Percentiles rank a stretch among this genome's conserved stretches.
phyloP scores from a whole-genome alignment of 805 yeast species.

The Ogataea saltuana region DNA sequence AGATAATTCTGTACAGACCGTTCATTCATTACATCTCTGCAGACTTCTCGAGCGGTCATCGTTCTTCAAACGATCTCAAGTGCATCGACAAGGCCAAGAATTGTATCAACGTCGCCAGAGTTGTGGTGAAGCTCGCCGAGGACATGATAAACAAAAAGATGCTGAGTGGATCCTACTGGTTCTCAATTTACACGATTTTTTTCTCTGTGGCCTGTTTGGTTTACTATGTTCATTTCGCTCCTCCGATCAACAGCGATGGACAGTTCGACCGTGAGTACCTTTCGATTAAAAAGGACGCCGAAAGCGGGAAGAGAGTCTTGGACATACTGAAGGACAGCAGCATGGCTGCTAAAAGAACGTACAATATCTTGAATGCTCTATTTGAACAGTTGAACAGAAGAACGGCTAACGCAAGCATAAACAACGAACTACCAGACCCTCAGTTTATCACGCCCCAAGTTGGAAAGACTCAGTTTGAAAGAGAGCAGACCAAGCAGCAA shows the following conservation, averaged over 20 bases:
- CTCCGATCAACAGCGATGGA: constrained; percentile 36
- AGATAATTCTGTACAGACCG: constrained; percentile 81
- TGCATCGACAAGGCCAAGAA: constrained; percentile 75
- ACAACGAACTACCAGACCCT: constrained; percentile 21
- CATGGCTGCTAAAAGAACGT: constrained; percentile 78
- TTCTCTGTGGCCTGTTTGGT: constrained; percentile 86
- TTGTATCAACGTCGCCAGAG: constrained; percentile 81
- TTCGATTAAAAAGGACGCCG: constrained; percentile 71
- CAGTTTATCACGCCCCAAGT: constrained; percentile 32
- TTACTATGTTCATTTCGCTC: constrained; percentile 65
- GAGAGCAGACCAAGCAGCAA: constrained; percentile 13
- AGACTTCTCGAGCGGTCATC: constrained; percentile 36
- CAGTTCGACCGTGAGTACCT: constrained; percentile 53
- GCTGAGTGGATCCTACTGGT: constrained; percentile 88
- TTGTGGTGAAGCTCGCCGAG: constrained; percentile 77
- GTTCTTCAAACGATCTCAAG: constrained; percentile 47
- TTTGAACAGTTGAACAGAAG: constrained; percentile 76
- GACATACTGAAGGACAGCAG: constrained; percentile 71
- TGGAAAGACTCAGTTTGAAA: constrained; percentile 28
- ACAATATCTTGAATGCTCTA: constrained; percentile 73
- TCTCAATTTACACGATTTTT: constrained; percentile 83
- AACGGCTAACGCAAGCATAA: constrained; percentile 50
- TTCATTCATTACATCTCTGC: constrained; percentile 81
- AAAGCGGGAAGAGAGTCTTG: constrained; percentile 73
- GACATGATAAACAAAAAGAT: constrained; percentile 73